These are phyloP conservation scores for Diplodia corticola DNA, from an alignment of 2,329 filamentous ascomycete genomes.

Conservation along the genomic window DNA sequence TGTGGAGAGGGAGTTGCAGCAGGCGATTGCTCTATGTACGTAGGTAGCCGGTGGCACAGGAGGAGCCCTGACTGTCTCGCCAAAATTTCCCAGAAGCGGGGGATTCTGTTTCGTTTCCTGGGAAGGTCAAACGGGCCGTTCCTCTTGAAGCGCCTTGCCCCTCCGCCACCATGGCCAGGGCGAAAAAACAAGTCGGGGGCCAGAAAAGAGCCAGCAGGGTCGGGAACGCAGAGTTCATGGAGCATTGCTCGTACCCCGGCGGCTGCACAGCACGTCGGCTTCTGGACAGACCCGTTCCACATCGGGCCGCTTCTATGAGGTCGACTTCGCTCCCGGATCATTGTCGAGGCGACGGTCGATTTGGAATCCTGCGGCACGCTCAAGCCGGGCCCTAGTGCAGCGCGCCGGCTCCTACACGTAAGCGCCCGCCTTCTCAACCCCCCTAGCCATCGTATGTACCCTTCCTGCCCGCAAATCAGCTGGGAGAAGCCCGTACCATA, in stretches of 20 bases:
- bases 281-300: neutral
- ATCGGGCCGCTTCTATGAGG: neutral
- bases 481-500: neutral
- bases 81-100: neutral
- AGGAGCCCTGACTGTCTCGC: neutral
- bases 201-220: neutral
- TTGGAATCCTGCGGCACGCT: neutral
- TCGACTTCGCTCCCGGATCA: neutral
- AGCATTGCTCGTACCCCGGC: too few relatives aligned
- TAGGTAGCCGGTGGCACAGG: neutral
- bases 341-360: neutral
- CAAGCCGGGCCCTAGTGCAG: neutral
- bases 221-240: neutral
- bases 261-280: neutral
- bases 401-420: neutral
- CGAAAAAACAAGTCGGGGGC: neutral
- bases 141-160: neutral
- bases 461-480: neutral
- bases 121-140: neutral
- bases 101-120: neutral
- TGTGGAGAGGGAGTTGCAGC: conserved; percentile 29
- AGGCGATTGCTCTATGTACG: conserved; percentile 26
- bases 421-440: neutral
- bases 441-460: neutral
- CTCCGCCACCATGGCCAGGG: neutral